phyloP scores from a whole-genome alignment of 441 rosid genomes.

The Kokia cookei region DNA sequence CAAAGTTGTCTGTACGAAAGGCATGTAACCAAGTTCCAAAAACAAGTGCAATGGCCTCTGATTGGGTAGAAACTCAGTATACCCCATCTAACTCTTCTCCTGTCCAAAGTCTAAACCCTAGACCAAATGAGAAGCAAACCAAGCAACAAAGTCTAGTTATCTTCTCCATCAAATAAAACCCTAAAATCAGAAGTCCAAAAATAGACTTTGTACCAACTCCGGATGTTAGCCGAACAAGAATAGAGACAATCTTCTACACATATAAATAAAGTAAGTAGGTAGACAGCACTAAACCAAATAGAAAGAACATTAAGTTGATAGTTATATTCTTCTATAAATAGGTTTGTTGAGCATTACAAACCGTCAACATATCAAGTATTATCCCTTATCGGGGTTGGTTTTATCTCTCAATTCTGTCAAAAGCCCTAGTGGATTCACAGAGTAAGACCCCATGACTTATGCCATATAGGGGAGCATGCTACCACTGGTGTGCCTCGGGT shows the following conservation, averaged over 20 bases:
- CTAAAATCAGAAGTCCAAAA: not conserved
- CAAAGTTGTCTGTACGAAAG: no score
- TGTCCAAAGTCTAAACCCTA: not conserved
- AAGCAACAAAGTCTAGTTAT: not conserved
- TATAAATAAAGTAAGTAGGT: not conserved
- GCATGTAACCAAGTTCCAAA: not conserved
- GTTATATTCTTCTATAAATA: not conserved
- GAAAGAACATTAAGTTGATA: not conserved
- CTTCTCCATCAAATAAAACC: not conserved
- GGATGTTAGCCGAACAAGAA: not conserved
- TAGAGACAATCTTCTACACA: not conserved
- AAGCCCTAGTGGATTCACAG: no score
- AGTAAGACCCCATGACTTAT: no score
- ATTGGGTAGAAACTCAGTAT: not conserved
- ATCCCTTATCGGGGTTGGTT: no score
- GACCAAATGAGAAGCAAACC: not conserved
- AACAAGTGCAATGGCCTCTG: not conserved
- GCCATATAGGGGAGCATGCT: no score
- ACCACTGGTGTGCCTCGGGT: no score
- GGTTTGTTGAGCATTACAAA: no score
- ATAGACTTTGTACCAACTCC: not conserved
- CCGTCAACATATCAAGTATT: no score
- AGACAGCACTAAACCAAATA: not conserved
- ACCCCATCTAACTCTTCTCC: not conserved
- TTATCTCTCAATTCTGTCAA: no score